Percentiles rank a stretch among this genome's conserved stretches.
Evolutionary conservation across 768 basidiomycete species (phyloP).

Genomic region (Russula emetica): DNA sequence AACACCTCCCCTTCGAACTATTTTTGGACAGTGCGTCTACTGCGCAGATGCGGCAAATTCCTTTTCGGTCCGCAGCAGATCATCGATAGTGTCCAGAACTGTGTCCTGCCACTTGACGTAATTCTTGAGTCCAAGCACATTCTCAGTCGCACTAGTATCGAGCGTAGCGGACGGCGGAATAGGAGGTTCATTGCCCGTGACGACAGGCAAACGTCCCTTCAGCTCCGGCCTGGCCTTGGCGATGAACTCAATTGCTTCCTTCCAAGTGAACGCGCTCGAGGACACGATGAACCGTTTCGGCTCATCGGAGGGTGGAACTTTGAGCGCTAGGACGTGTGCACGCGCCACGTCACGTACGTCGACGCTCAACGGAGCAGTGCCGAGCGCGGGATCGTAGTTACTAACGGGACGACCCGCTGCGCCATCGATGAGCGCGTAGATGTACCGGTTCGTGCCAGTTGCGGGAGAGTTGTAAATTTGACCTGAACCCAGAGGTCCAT

Average conservation of each 20-base stretch:
- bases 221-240: slow-evolving; percentile 29
- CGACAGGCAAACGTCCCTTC: slow-evolving; percentile 27
- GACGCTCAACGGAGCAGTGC: slow-evolving; percentile 29
- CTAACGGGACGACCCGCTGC: slow-evolving; percentile 20
- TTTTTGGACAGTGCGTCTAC: not conserved
- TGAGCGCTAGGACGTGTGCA: slow-evolving; percentile 33
- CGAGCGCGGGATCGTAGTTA: slow-evolving; percentile 17
- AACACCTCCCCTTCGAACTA: too few species aligned
- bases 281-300: slow-evolving; percentile 30
- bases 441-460: slow-evolving; percentile 29
- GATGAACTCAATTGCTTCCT: slow-evolving; percentile 30
- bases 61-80: slow-evolving; percentile 22
- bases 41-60: not conserved
- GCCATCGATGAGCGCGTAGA: slow-evolving; percentile 31
- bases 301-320: not conserved
- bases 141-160: slow-evolving; percentile 10
- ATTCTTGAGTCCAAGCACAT: slow-evolving; percentile 14
- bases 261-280: slow-evolving; percentile 31
- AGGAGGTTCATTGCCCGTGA: slow-evolving; percentile 4
- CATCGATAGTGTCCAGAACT: slow-evolving; percentile 22
- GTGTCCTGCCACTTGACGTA: slow-evolving; percentile 26
- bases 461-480: slow-evolving; percentile 25
- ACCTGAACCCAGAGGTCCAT: slow-evolving; percentile 30
- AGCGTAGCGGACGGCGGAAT: not conserved
- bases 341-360: slow-evolving; percentile 36